Conservation (phyloP, 371 early-diverging fungal species). For the Umbelopsis sp. region DNA sequence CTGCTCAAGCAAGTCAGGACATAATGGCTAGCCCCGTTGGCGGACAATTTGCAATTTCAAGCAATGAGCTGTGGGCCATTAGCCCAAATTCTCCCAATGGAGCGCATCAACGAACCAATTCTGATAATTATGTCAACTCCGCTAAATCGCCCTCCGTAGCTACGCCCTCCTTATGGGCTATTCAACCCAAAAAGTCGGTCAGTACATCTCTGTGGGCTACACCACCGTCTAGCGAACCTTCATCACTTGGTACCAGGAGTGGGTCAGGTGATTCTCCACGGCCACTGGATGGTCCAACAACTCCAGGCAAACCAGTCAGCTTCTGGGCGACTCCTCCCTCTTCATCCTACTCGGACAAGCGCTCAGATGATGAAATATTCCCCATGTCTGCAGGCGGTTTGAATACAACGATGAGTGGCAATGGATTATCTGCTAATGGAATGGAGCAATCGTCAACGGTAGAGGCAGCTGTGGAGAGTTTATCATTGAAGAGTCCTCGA, state of each 20-base stretch:
- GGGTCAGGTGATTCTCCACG: constrained; percentile 2
- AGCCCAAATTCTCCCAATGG: constrained; percentile 9
- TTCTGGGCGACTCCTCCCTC: constrained; percentile 11
- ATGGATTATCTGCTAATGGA: background rate
- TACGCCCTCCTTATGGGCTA: constrained; percentile 32
- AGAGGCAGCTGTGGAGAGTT: constrained; percentile 6
- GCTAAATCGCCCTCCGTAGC: background rate
- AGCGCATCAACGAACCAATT: background rate
- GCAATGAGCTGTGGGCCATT: background rate
- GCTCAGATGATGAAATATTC: background rate
- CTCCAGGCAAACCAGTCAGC: background rate
- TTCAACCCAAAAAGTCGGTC: constrained; percentile 29
- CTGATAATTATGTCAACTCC: background rate
- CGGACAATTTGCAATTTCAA: background rate
- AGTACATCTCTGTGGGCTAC: constrained; percentile 9
- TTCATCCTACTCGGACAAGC: background rate
- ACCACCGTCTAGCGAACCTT: constrained; percentile 6
- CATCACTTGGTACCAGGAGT: background rate
- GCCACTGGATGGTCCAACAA: background rate
- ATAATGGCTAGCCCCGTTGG: constrained; percentile 6
- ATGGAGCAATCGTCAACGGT: background rate
- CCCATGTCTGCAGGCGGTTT: background rate
- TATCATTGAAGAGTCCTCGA: background rate
- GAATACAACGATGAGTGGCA: background rate
- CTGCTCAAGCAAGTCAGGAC: background rate